Evolutionary conservation across 2,329 filamentous ascomycete species (phyloP), one percentile per base, ranked within the genome.

Genomic region (Aspergillus fumigatus): DNA sequence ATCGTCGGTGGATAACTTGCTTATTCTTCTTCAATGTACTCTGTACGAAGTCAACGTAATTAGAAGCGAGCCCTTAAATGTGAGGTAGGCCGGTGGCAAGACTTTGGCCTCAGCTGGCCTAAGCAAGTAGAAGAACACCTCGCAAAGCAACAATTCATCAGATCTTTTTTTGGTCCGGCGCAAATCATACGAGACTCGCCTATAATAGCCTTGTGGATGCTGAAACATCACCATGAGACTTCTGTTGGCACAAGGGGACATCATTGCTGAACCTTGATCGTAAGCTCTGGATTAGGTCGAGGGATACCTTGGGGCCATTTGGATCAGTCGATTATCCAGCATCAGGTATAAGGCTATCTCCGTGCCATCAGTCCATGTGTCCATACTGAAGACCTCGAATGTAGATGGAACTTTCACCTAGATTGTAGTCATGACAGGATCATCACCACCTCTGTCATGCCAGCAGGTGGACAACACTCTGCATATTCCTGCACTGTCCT

Each of bases 401-500:
- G 61, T 65, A 62, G 48, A 56, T 61, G 50, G 59, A 59, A 50
- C 55, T 48, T 41, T 29, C 53, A 47, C 43, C 23, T 47, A 47
- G 43, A 17, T 14, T 61, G 63, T 59, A 65, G 63, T 62, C 55
- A 71, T 71, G 67, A 58, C 57, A 56, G 68, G 62, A 53, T 63
- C 62, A 53, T 65, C 66, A 54, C 54, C 55, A 56, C 60, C 64
- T 48, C 45, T 59, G 25, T 63, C 59, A 52, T 75, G 72, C 63
- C 64, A 56, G 23, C 64, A 66, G 58, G 60, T 71, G 45, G 73
- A 75, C 60, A 70, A 75, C 56, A 67, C 68, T 7, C 63, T 76
- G 40, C 67, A 64, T 26, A 67, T 69, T 53, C 67, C 68, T 57
- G 71, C 70, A 10, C 56, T 62, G 21, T 62, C 64, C 41, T 77